Evolutionary conservation across 495 filamentous ascomycete species (phyloP).

Genomic region (Hypoxylon crocopeplum): DNA sequence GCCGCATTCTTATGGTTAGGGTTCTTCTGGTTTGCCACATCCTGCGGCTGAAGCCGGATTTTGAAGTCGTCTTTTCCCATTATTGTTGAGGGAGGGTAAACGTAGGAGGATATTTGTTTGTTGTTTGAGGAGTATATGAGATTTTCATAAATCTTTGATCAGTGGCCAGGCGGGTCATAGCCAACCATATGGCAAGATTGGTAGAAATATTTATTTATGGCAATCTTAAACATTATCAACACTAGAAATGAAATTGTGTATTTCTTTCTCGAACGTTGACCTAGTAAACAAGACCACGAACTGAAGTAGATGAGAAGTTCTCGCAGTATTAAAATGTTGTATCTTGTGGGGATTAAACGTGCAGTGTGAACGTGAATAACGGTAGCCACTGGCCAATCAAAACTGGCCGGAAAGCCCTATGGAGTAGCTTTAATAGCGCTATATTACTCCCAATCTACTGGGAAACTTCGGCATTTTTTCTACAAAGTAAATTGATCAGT

Average conservation of each 20-base stretch:
- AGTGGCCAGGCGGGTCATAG: neutral
- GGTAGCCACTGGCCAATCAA: conserved; percentile 1
- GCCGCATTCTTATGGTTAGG: conserved; percentile 41
- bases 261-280: too few relatives aligned
- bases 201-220: too few relatives aligned
- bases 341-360: too few relatives aligned
- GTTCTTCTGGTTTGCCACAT: conserved; percentile 40
- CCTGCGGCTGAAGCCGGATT: conserved; percentile 40
- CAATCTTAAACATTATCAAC: too few relatives aligned
- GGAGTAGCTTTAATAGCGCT: too few relatives aligned
- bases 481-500: too few relatives aligned
- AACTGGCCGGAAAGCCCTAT: neutral
- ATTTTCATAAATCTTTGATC: neutral
- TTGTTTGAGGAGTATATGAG: neutral
- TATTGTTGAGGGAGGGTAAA: neutral
- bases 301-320: conserved; percentile 7
- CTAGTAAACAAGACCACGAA: too few relatives aligned
- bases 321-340: too few relatives aligned
- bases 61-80: conserved; percentile 41
- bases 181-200: neutral
- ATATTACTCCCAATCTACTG: too few relatives aligned
- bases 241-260: too few relatives aligned
- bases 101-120: neutral
- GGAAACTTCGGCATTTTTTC: too few relatives aligned
- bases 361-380: conserved; percentile 1